Evolutionary conservation across 495 filamentous ascomycete species (phyloP), one percentile per base, ranked within the genome.

Genomic region (Neurospora tetrasperma): DNA sequence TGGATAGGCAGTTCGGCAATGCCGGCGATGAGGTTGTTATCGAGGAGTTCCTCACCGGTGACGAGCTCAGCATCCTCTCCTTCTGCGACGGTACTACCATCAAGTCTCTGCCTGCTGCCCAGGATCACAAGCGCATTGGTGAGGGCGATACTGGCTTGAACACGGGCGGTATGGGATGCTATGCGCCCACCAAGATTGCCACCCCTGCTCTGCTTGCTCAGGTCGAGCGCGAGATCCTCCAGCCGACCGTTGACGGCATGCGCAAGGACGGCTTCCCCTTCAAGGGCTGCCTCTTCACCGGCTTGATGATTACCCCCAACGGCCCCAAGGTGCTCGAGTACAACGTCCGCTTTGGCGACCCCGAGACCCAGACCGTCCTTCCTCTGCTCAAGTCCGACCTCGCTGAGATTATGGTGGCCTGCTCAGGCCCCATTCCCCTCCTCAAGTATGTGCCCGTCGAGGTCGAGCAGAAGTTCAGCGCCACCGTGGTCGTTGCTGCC

Each of bases 91-190:
- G 96, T 38, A 92, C 91, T 76, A 93, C 91, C 4, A 91, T 97
- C 75, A 87, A 86, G 76, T 92, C 91, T 11, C 86, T 98, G n/a
- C 94, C 94, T 44, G 89, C 96, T 1, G 96, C 96, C 12, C 96
- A 99, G 78, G 96, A 99, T 79, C 96, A 98, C 84, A 99, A 99
- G 86, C 89, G 92, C 69, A 92, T 97, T 70, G 92, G 90, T 71
- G 96, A 99, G 78, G 93, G 93, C 70, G 96, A 99, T 77, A 87
- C 89, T 43, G 96, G 96, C 4, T 92, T 94, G 23, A 99, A 98
- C 83, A 99, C 96, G 8, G 96, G 96, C 69, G 96, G 96, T 16
- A 98, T 99, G 96, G 96, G 96, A 72, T 96, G 93, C 82, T 99
- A 99, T 83, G 94, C 94, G 43, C 94, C 94, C 20, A 96, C 94